These are phyloP conservation scores for Grosmannia huntii DNA, from an alignment of 2,329 filamentous ascomycete genomes.

Conservation along the genomic window DNA sequence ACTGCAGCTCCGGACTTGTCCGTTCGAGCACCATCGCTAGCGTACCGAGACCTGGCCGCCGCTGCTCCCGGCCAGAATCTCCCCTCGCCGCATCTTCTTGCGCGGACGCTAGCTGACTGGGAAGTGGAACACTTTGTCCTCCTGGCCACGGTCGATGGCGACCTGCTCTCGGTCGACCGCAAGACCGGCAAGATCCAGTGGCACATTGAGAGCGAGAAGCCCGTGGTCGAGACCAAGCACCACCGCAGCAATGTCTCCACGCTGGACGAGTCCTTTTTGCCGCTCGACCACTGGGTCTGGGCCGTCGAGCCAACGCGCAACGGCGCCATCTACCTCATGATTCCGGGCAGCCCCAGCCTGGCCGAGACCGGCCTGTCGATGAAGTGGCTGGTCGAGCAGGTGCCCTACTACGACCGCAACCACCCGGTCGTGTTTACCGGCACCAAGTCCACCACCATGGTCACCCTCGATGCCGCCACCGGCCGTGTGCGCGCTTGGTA, in stretches of 20 bases:
- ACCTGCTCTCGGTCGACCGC: constrained; percentile 81
- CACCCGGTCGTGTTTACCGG: constrained; percentile 80
- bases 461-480: constrained; percentile 77
- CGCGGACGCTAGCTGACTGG: constrained; percentile 98
- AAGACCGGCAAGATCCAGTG: constrained; percentile 74
- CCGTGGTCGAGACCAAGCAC: constrained; percentile 85
- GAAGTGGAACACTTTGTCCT: constrained; percentile 99
- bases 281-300: constrained; percentile 83
- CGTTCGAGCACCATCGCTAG: constrained; percentile 85
- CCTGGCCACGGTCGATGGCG: constrained; percentile 98
- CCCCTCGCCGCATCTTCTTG: constrained; percentile 74
- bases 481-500: constrained; percentile 77
- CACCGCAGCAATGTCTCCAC: constrained; percentile 56
- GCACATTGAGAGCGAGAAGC: constrained; percentile 71
- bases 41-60: constrained; percentile 44
- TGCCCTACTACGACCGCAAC: constrained; percentile 60
- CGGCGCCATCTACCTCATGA: constrained; percentile 77
- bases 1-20: constrained; percentile 91
- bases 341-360: constrained; percentile 50
- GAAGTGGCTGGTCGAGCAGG: constrained; percentile 77
- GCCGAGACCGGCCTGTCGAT: constrained; percentile 60
- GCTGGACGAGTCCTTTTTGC: constrained; percentile 43
- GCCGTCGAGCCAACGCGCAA: constrained; percentile 86
- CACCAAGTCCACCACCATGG: constrained; percentile 79
- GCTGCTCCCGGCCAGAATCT: constrained; percentile 44